Percentiles rank a stretch among this genome's conserved stretches.
Conservation (phyloP, 176 grass and related monocot species). For the Puccinellia tenuiflora region DNA sequence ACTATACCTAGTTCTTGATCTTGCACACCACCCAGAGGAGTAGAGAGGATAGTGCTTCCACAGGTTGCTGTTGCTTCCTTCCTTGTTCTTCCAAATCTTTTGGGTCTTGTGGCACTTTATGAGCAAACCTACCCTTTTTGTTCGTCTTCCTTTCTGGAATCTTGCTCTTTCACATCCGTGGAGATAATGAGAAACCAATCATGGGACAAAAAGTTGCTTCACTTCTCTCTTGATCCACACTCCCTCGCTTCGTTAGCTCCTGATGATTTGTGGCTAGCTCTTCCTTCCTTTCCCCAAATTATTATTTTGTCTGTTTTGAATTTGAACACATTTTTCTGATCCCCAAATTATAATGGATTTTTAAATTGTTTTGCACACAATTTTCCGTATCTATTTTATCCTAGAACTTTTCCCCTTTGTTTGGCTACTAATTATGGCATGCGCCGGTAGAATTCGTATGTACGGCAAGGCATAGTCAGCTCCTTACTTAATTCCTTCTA, state of each 20-base stretch:
- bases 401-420: neutral
- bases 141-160: too few species aligned
- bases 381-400: neutral
- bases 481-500: neutral
- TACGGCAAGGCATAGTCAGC: too few species aligned
- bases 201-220: constrained; percentile 1
- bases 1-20: constrained; percentile 16
- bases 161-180: constrained; percentile 32
- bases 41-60: neutral
- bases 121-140: constrained; percentile 16
- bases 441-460: neutral
- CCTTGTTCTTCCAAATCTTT: constrained; percentile 4
- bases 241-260: neutral
- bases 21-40: neutral
- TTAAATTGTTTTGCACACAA: neutral
- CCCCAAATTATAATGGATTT: neutral
- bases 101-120: constrained; percentile 3
- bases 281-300: neutral
- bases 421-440: constrained; percentile 15
- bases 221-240: neutral
- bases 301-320: neutral
- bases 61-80: constrained; percentile 31
- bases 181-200: neutral
- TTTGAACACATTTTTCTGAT: neutral
- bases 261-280: neutral